phyloP scores from a whole-genome alignment of 2,329 filamentous ascomycete genomes.

The Malbranchea cinnamomea region DNA sequence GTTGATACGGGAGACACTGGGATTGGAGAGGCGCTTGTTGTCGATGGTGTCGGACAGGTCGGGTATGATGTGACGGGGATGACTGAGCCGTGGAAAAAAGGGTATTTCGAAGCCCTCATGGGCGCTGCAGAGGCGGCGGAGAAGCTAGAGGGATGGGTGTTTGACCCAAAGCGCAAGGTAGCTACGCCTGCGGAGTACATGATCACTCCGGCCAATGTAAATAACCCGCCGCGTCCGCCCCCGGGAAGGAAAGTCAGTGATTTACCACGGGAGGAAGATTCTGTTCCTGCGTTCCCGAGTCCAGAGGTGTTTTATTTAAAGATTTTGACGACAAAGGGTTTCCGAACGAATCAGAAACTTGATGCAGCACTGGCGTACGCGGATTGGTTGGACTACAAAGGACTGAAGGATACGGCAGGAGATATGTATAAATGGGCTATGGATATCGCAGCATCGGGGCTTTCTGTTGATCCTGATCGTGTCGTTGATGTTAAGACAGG shows the following conservation, averaged over 20 bases:
- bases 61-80: conserved; percentile 59
- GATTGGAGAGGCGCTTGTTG: conserved; percentile 38
- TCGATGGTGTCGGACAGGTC: conserved; percentile 39
- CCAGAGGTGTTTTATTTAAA: conserved; percentile 71
- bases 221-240: conserved; percentile 55
- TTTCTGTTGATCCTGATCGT: conserved; percentile 29
- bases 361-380: conserved; percentile 73
- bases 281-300: conserved; percentile 49
- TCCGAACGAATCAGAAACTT: conserved; percentile 62
- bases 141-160: conserved; percentile 64
- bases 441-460: conserved; percentile 51
- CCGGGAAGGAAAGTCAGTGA: conserved; percentile 31
- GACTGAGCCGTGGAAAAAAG: conserved; percentile 69
- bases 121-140: conserved; percentile 61
- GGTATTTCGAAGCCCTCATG: conserved; percentile 75
- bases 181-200: conserved; percentile 61
- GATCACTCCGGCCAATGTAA: conserved; percentile 68
- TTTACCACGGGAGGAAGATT: conserved; percentile 66
- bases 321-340: conserved; percentile 65
- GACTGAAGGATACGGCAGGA: conserved; percentile 46
- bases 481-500: conserved; percentile 49
- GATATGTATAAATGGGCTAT: conserved; percentile 64
- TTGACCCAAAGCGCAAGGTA: conserved; percentile 50
- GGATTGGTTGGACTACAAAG: conserved; percentile 70
- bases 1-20: conserved; percentile 16